Conservation (phyloP, 2,329 filamentous ascomycete species). For the Neurospora crassa region DNA sequence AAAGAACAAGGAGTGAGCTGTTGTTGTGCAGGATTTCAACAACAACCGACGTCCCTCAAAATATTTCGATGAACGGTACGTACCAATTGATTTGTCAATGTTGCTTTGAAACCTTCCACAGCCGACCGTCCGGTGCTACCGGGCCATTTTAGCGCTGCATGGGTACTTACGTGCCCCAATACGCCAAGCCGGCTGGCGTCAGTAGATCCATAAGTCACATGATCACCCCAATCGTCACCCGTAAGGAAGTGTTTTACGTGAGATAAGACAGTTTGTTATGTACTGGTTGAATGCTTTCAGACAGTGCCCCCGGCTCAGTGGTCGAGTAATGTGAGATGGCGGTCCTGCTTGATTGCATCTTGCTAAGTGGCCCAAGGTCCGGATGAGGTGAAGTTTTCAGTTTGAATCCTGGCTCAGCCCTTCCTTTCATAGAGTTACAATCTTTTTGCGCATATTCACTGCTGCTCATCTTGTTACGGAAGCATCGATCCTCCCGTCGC, state of each 20-base stretch:
- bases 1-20: background rate
- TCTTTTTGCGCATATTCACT: background rate
- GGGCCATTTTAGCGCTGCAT: background rate
- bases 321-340: background rate
- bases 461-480: background rate
- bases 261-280: background rate
- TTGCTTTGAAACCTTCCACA: background rate
- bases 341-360: background rate
- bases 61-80: conserved; percentile 1
- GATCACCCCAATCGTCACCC: conserved; percentile 11
- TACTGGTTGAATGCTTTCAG: too few species aligned
- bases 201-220: conserved; percentile 5
- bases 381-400: background rate
- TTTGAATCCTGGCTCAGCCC: background rate
- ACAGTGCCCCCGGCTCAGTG: background rate
- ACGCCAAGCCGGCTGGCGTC: conserved; percentile 7
- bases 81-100: conserved; percentile 13
- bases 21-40: too few species aligned
- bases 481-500: background rate
- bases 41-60: conserved; percentile 2
- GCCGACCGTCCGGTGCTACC: background rate
- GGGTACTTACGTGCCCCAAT: background rate
- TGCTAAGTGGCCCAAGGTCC: background rate
- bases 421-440: background rate
- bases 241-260: background rate